phyloP scores from a whole-genome alignment of 176 grass and related monocot genomes.

The Puya raimondii region DNA sequence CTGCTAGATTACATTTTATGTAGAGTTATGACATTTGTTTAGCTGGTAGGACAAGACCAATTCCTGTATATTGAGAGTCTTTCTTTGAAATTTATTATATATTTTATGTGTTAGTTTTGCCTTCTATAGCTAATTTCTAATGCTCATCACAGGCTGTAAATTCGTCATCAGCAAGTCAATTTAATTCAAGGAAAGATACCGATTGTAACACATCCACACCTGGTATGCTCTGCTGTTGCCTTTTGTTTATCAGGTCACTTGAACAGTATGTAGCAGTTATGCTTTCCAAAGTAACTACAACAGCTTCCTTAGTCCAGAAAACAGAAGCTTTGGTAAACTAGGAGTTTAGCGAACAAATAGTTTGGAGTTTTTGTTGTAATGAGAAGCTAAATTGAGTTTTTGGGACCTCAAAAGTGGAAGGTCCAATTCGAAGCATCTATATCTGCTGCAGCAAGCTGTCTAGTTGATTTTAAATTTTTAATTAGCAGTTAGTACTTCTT shows the following conservation, averaged over 20 bases:
- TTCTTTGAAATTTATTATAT: neutral
- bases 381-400: too few relatives aligned
- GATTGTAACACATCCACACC: conserved; percentile 28
- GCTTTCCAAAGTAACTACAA: neutral
- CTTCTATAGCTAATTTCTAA: conserved; percentile 18
- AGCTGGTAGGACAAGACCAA: neutral
- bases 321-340: too few relatives aligned
- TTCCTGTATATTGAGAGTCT: neutral
- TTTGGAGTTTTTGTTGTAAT: too few relatives aligned
- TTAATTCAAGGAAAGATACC: conserved; percentile 32
- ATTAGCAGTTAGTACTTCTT: too few relatives aligned
- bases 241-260: neutral
- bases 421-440: too few relatives aligned
- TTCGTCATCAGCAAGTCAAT: conserved; percentile 30
- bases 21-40: neutral
- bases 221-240: conserved; percentile 35
- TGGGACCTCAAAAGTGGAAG: too few relatives aligned
- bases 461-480: too few relatives aligned
- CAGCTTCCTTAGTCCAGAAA: too few relatives aligned
- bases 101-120: neutral
- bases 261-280: neutral
- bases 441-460: too few relatives aligned
- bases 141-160: conserved; percentile 40
- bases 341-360: too few relatives aligned
- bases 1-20: neutral